Base-by-base conservation (phyloP, 1,284 basidiomycete genomes). In the Microbotryomycetes sp. region DNA sequence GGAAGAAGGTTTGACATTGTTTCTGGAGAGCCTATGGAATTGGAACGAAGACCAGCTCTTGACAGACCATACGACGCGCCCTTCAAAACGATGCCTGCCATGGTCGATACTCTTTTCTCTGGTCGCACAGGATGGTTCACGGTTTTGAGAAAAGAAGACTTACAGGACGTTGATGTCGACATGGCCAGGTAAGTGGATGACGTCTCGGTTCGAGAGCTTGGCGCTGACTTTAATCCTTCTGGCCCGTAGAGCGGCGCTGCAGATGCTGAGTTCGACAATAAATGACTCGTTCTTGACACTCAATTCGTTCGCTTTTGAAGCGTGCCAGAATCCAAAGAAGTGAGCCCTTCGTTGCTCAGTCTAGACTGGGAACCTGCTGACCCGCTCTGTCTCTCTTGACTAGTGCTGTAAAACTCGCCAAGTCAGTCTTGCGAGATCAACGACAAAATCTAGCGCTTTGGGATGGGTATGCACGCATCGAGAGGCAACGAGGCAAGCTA, bases 401-500 rank as follows among this genome's bases (percentile, higher is more conserved):
- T 65, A 91, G 88, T 63, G 86, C 88, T 7, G 66, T 84, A 56
- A 90, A 87, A 73, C 75, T 84, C 29, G 92, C 89, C 12, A 88
- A 87, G 61, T 74, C 76, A 0, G 78, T 91, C 22, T 81, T 96
- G 16, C 82, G 86, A 0, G 73, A 71, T 1, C 78, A 82, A 53
- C 83, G 82, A 19, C 80, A 85, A 51, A 89, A 90, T 16, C 73
- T 90, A 28, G 74, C 77, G 0, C 84, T 86, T 49, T 96, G 92
- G 90, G 81, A 83, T 48, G 82, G 82, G 3, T 92, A 94, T 76
- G 90, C 89, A 7, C 83, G 84, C 29, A 79, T 96, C 23, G 88
- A 93, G 72, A 80, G 83, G 29, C 78, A 86, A 56, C 83, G 88
- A 9, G 85, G 84, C 16, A 85, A 85, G 59, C 62, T 80, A 5